These are phyloP conservation scores for Diaporthe ilicicola DNA, from an alignment of 2,329 filamentous ascomycete genomes.

Conservation along the genomic window DNA sequence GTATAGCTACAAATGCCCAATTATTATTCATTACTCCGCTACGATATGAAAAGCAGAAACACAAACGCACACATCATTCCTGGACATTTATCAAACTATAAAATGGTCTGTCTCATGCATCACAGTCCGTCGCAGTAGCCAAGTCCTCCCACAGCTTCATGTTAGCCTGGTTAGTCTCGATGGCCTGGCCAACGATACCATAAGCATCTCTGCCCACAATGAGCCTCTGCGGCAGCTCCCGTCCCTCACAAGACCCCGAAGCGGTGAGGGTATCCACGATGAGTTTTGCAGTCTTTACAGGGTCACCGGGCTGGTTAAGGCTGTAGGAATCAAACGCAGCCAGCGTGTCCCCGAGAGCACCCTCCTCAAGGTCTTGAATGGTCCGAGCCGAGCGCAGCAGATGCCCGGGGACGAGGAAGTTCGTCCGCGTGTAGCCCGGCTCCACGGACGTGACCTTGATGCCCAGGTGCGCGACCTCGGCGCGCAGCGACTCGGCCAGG, in stretches of 20 bases:
- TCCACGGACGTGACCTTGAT: conserved; percentile 6
- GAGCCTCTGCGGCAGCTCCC: neutral
- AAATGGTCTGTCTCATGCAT: neutral
- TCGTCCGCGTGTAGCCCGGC: conserved; percentile 2
- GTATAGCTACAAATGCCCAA: too few species aligned
- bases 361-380: neutral
- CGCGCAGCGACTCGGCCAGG: conserved; percentile 7
- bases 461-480: conserved; percentile 1
- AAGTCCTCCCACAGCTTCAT: conserved; percentile 17
- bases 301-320: conserved; percentile 12
- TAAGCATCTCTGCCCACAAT: conserved; percentile 3
- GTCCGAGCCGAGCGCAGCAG: neutral
- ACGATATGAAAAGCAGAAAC: too few species aligned
- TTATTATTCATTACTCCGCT: too few species aligned
- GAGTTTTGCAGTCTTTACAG: neutral
- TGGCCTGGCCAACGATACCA: neutral
- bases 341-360: neutral
- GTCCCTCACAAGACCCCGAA: neutral
- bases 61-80: too few species aligned
- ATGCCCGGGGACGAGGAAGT: neutral
- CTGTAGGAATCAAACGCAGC: neutral
- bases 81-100: neutral
- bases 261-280: neutral
- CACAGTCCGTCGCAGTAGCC: conserved; percentile 3
- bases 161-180: neutral